phyloP scores from a whole-genome alignment of 345 rosid species.

The Moricandia arvensis region DNA sequence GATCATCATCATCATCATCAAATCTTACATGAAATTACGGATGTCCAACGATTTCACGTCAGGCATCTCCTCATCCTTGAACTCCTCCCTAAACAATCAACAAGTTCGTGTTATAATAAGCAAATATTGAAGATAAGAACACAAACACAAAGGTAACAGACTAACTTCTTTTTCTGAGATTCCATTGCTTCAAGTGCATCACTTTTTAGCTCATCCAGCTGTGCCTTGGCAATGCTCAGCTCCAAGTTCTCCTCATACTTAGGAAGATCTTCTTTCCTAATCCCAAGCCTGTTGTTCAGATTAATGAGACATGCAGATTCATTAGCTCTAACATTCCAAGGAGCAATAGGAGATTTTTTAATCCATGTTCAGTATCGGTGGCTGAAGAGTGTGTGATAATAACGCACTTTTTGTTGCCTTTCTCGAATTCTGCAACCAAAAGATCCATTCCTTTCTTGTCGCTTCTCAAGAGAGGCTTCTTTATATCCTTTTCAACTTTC shows the following conservation, averaged over 20 bases:
- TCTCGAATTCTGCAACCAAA: conserved; percentile 83
- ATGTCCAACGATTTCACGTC: conserved; percentile 89
- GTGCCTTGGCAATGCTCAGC: conserved; percentile 78
- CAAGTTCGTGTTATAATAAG: neutral
- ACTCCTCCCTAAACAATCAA: conserved; percentile 71
- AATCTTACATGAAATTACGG: conserved; percentile 72
- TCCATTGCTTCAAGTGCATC: conserved; percentile 94
- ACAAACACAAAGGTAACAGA: neutral
- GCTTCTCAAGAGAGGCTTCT: conserved; percentile 89
- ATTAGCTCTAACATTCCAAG: neutral
- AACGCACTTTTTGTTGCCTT: conserved; percentile 76
- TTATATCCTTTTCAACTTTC: conserved; percentile 84
- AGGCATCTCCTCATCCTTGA: conserved; percentile 73
- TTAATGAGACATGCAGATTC: neutral
- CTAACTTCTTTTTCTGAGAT: conserved; percentile 85
- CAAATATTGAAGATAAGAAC: neutral
- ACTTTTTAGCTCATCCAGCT: conserved; percentile 84
- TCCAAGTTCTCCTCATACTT: conserved; percentile 86
- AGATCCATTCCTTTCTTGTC: conserved; percentile 93
- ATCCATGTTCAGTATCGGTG: neutral
- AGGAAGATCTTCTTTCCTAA: conserved; percentile 79
- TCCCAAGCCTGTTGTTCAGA: conserved; percentile 63
- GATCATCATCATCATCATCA: conserved; percentile 8
- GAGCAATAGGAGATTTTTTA: neutral
- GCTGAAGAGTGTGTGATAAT: neutral